Percentiles rank a stretch among this genome's conserved stretches.
These are phyloP conservation scores for Cyclotella sp. DNA, from an alignment of 108 stramenopile species.

Conservation along the genomic window DNA sequence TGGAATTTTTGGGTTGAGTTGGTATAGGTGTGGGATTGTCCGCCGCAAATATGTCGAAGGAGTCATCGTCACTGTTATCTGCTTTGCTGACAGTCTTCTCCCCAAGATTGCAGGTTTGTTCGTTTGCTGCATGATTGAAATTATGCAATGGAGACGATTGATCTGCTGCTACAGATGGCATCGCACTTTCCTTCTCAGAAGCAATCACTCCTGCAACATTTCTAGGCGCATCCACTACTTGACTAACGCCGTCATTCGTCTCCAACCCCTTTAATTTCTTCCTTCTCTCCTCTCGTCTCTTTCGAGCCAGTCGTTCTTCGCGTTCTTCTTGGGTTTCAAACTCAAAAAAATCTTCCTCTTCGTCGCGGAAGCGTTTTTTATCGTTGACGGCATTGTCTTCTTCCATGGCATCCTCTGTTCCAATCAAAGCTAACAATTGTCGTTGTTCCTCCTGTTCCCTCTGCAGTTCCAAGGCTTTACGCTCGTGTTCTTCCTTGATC, in stretches of 20 bases:
- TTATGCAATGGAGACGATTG: not conserved
- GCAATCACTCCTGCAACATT: constrained; percentile 44
- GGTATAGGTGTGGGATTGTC: constrained; percentile 51
- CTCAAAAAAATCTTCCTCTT: constrained; percentile 23
- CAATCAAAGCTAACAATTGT: constrained; percentile 47
- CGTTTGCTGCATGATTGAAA: not conserved
- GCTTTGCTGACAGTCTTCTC: not conserved
- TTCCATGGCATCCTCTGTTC: constrained; percentile 14
- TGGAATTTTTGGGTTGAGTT: constrained; percentile 22
- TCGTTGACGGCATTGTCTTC: not conserved
- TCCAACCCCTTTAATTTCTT: constrained; percentile 30
- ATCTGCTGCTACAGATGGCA: not conserved
- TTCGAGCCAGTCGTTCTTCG: constrained; percentile 54
- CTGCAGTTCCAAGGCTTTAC: constrained; percentile 20
- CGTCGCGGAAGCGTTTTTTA: constrained; percentile 4
- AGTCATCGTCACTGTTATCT: constrained; percentile 34
- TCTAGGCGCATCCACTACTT: constrained; percentile 38
- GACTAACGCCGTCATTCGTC: not conserved
- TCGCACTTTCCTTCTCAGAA: constrained; percentile 30
- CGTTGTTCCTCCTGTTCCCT: constrained; percentile 47
- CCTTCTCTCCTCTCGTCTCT: constrained; percentile 45
- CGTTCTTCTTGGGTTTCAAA: constrained; percentile 59
- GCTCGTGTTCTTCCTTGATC: constrained; percentile 35
- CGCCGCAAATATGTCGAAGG: constrained; percentile 57
- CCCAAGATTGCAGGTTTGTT: not conserved